Evolutionary conservation across 495 filamentous ascomycete genomes (phyloP).

Genomic region (Extremus antarcticus): DNA sequence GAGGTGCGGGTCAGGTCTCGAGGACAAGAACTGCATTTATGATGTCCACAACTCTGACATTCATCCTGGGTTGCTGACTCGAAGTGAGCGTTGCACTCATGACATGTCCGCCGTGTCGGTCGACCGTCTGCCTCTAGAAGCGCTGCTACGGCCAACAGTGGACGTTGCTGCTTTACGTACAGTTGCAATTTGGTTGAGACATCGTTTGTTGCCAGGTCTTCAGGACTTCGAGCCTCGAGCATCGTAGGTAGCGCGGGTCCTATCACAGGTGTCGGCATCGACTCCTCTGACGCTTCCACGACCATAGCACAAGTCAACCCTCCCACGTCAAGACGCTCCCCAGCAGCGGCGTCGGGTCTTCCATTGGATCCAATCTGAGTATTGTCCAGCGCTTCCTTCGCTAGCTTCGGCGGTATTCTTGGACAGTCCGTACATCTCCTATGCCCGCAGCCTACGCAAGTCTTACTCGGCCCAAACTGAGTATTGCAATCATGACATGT

Average conservation of each 20-base stretch:
- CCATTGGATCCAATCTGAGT: background rate
- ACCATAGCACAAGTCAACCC: background rate
- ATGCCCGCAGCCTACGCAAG: slow-evolving; percentile 65
- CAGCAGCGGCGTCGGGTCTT: background rate
- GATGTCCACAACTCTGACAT: slow-evolving; percentile 51
- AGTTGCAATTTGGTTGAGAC: background rate
- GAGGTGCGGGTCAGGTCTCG: slow-evolving; percentile 62
- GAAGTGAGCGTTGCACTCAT: slow-evolving; percentile 60
- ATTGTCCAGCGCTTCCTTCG: slow-evolving; percentile 35
- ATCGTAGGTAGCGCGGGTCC: background rate
- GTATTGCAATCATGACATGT: slow-evolving; percentile 69
- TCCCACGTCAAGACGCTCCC: background rate
- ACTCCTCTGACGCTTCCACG: slow-evolving; percentile 47
- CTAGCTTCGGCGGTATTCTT: slow-evolving; percentile 50
- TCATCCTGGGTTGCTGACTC: slow-evolving; percentile 25
- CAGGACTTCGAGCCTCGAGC: background rate
- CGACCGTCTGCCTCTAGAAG: slow-evolving; percentile 21
- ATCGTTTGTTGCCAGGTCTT: background rate
- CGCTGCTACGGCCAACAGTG: background rate
- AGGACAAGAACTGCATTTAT: slow-evolving; percentile 71
- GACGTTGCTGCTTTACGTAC: background rate
- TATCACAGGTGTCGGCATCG: slow-evolving; percentile 44
- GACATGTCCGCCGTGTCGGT: slow-evolving; percentile 65
- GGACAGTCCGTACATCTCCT: slow-evolving; percentile 69
- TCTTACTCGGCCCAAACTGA: slow-evolving; percentile 57